Base-by-base conservation (phyloP, 495 filamentous ascomycete genomes). In the Parathielavia appendiculata region DNA sequence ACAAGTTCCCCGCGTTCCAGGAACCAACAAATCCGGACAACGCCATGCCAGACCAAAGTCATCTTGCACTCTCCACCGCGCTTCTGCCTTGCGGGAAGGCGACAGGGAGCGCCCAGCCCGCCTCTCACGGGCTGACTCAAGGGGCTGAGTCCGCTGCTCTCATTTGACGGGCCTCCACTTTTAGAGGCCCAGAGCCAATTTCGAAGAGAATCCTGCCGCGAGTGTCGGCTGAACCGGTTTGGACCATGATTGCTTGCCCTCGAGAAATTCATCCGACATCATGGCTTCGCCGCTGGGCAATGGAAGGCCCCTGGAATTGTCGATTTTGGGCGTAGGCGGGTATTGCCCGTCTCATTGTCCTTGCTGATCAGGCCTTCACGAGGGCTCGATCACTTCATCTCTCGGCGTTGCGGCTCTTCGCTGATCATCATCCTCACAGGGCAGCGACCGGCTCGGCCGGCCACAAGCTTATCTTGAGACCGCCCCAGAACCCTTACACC, bases 361-460 rank as follows among this genome's bases (percentile, higher is more conserved):
- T 12, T 14, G 54, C 32, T 23, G 54, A 56, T 56, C 44, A 35
- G 14, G 3, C 11, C 17, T 30, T 39, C 14, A 43, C 43, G 54
- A 6, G 41, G 30, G 30, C 17, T n/a, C 44, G 43, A 56, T 56
- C 54, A 17, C 35, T 56, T 48, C 54, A 35, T 47, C 14, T 48
- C 20, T 39, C 20, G 54, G 54, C 20, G 51, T 19, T 56, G 59
- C 46, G 53, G 54, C 59, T 57, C 59, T 61, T 53, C 49, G 54
- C 19, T 35, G 59, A 61, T 61, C 59, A 43, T 17, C 32, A 9
- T 49, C 26, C 26, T 30, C 6, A 30, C 26, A 3, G 26, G 2
- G 11, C 35, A 10, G 34, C 43, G 7, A 26, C 44, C 17, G 44
- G 44, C 44, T 1, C 44, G 23, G 14, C 4, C 44, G 22, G 44